Base-by-base conservation (phyloP, 495 filamentous ascomycete genomes). In the Sabuloglossum arenarium region DNA sequence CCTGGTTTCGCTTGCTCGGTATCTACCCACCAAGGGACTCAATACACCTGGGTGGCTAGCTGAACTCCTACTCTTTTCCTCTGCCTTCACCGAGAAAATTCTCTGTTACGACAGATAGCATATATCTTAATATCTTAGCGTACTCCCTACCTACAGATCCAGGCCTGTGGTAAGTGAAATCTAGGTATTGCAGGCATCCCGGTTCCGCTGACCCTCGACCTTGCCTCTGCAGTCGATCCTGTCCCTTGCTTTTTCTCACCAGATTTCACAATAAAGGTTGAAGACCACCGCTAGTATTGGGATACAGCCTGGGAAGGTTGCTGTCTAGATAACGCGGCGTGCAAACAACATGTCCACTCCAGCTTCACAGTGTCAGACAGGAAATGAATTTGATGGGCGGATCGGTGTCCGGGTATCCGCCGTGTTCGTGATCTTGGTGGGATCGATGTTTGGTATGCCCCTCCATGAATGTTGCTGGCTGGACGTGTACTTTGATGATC, bases 401-500 rank as follows among this genome's bases (percentile, higher is more conserved):
- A 56, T 56, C 3, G 54, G 54, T 2, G 0, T 56, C 2, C 32
- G 54, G 21, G 21, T 56, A 49, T 56, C 54, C 3, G 4, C 54
- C 39, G 23, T 56, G 6, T 56, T 56, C 27, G 54, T 56, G 23
- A 27, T 56, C 39, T 31, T 56, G 28, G 29, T 56, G 4, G 54
- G 54, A 25, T 49, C 32, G 24, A 39, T 53, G 39, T 46, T 47
- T 53, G 54, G 54, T 56, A 51, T 21, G 16, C 12, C 21, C 11
- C 11, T 14, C 9, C 16, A 2, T 37, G 34, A 37, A 37, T 2
- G 2, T 14, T 14, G 11, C 1, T 37, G 5, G 34, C 34, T 37
- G 5, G 34, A 6, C 34, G 10, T 37, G 34, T 37, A 2, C 34
- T 37, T 14, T 2, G 34, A 37, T 14, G 5, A 37, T 37, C n/a